Percentiles rank a stretch among this genome's conserved stretches.
Conservation (phyloP, 1,284 basidiomycete genomes). For the Boletellus sp. region DNA sequence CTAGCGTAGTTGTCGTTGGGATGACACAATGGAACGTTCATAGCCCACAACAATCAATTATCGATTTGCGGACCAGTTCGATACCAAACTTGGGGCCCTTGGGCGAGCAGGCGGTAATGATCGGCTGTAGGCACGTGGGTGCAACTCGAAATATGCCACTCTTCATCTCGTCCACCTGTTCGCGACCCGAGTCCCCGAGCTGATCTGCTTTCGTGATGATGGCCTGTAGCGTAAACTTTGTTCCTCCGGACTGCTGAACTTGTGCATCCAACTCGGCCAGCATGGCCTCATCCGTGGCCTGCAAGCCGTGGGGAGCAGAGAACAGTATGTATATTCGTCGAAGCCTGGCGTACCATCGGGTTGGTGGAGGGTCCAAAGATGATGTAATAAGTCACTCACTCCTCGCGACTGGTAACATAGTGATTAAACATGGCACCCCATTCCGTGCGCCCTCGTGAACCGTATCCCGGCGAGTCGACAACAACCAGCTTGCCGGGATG, state of each 20-base stretch:
- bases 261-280: slow-evolving; percentile 46
- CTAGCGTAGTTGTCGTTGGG: neutral
- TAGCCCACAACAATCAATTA: slow-evolving; percentile 50
- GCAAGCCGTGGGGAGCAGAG: slow-evolving; percentile 62
- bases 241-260: slow-evolving; percentile 36
- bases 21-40: slow-evolving; percentile 3
- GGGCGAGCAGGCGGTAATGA: slow-evolving; percentile 48
- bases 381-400: slow-evolving; percentile 41
- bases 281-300: slow-evolving; percentile 57
- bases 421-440: slow-evolving; percentile 69
- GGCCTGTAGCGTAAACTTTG: slow-evolving; percentile 58
- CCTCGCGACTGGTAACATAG: slow-evolving; percentile 55
- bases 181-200: slow-evolving; percentile 34
- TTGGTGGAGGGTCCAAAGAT: neutral
- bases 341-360: slow-evolving; percentile 40
- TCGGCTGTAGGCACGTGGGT: slow-evolving; percentile 59
- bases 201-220: slow-evolving; percentile 69
- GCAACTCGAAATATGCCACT: slow-evolving; percentile 41
- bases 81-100: slow-evolving; percentile 52
- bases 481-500: slow-evolving; percentile 56
- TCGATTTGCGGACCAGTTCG: slow-evolving; percentile 51
- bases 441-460: slow-evolving; percentile 64
- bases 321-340: slow-evolving; percentile 67
- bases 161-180: slow-evolving; percentile 28
- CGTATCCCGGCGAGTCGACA: slow-evolving; percentile 78